Base-by-base conservation (phyloP, 306 rosid genomes). In the Calophaca sinica region DNA sequence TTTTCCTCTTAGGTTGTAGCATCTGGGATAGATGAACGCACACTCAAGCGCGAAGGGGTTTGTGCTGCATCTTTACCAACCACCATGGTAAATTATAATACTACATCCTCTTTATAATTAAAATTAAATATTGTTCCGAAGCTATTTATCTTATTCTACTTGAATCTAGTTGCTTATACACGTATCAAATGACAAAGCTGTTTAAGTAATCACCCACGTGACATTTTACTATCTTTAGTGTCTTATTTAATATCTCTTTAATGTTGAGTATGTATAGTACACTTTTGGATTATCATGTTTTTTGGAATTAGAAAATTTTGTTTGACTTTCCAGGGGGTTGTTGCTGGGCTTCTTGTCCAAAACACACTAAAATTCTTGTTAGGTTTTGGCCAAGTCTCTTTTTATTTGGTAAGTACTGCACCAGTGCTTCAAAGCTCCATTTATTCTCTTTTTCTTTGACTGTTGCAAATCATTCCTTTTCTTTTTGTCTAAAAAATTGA, bases 21-120 rank as follows among this genome's bases (percentile, higher is more conserved):
- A 79, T 94, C 99, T 68, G 99, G 98, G 35, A 74, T 92, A 66
- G 98, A 94, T 86, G 99, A 92, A 76, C 93, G 96, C 10, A 94
- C 99, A 9, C 97, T 94, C 75, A 94, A 94, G 90, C 96, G 98
- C 11, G 98, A 92, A 89, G 99, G 99, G 82, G 99, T 94, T 80
- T 92, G 97, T 89, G 96, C 97, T 85, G 99, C 98, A 44, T 92
- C 97, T 60, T 80, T 94, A 82, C 99, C 99, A 15, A 92, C 99
- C 45, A 94, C 99, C 81, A 94, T 94, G 99, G 99, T 90, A 87
- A 70, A 53, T 33, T 31, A 62, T 7, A 28, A 64, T 39, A 48
- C 63, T 46, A 50, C 14, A 28, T 48, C 26, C 26, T 80, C 42
- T 64, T 64, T 66, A 66, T 70, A 45, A 14, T 75, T n/a, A 42